Evolutionary conservation across 2,329 filamentous ascomycete species (phyloP).

Genomic region (Gaeumannomyces sp.): DNA sequence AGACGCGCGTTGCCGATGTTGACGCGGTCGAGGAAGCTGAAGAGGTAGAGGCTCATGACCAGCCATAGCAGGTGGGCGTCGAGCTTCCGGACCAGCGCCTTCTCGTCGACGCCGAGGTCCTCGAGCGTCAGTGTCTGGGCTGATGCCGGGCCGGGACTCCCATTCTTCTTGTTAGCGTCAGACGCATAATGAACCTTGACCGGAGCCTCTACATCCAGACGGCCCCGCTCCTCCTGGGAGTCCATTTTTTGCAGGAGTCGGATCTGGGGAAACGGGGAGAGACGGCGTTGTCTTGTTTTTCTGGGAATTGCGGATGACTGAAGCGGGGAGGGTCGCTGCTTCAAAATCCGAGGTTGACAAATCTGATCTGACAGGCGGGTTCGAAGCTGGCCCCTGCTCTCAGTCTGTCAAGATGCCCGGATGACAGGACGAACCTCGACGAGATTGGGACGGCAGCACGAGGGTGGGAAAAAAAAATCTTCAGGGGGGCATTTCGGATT

Average conservation of each 20-base stretch:
- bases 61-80: constrained; percentile 60
- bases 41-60: constrained; percentile 64
- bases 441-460: neutral
- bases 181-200: neutral
- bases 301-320: neutral
- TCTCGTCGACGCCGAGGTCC: constrained; percentile 32
- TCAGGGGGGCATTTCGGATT: neutral
- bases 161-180: neutral
- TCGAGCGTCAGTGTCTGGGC: constrained; percentile 5
- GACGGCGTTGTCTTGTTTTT: neutral
- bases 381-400: too few species aligned
- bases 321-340: neutral
- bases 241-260: neutral
- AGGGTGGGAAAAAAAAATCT: neutral
- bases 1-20: constrained; percentile 69
- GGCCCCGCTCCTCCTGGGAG: neutral
- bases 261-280: too few species aligned
- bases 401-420: too few species aligned
- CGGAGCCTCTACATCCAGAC: neutral
- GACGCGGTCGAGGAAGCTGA: constrained; percentile 70
- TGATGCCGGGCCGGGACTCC: neutral
- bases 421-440: too few species aligned
- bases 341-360: neutral
- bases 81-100: constrained; percentile 56
- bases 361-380: neutral